Evolutionary conservation across 805 yeast species (phyloP), one percentile per base, ranked within the genome.

Genomic region (Saturnispora hagleri): DNA sequence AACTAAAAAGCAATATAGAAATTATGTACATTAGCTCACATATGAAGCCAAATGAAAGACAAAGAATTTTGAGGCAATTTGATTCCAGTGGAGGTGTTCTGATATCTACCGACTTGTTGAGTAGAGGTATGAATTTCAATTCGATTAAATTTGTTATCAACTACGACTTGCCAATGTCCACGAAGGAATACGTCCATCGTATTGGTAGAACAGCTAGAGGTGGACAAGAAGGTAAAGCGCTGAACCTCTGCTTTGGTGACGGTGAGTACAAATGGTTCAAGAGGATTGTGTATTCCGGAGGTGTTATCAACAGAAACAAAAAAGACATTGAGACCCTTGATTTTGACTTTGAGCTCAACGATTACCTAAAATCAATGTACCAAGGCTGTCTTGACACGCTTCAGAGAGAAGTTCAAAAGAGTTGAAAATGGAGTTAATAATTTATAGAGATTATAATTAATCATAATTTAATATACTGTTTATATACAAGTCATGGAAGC

Each of bases 121-220:
- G 97, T n/a, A 82, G 99, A 69, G 99, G 99, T 71, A 78, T 93
- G 47, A 96, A 91, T 68, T 75, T 93, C 44, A 69, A 75, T 15
- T 74, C 80, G 3, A 79, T 93, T 47, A 74, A 79, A 43, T 78
- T 80, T 55, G 97, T 93, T 12, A 71, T 93, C 48, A 93, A 93
- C 68, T 93, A 93, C 66, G 98, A 93, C 63, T 67, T 89, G 51
- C 99, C 99, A 22, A 74, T 80, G 26, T 85, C 96, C 1, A 76
- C 90, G 1, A 82, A 95, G 57, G 98, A 93, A 60, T 93, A 93
- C 59, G 89, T 93, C 27, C 99, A 93, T 68, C 78, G 99, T 61
- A 89, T 89, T 40, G 99, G 99, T 41, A 82, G 99, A 72, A 90
- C 98, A 0, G 97, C 98, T 2, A 81, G 99, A 69, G 99, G 99